Evolutionary conservation across 2,329 filamentous ascomycete genomes (phyloP).

Genomic region (Alternaria tenuissima): DNA sequence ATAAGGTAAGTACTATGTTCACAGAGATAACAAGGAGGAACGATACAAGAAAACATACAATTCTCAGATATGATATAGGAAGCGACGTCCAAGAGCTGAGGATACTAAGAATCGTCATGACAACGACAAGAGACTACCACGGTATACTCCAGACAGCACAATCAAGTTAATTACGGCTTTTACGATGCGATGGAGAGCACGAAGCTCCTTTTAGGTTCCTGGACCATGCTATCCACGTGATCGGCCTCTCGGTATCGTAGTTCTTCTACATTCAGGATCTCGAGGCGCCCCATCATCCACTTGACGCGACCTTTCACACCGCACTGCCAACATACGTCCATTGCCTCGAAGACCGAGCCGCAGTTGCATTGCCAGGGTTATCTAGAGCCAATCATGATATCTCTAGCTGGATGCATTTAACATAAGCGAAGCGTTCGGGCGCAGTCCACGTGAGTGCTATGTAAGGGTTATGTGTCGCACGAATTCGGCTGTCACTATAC

Average conservation of each 20-base stretch:
- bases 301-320: not conserved
- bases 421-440: conserved; percentile 14
- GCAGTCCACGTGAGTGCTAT: conserved; percentile 13
- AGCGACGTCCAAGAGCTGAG: not conserved
- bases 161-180: not conserved
- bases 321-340: conserved; percentile 6
- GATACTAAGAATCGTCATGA: conserved; percentile 8
- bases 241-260: not conserved
- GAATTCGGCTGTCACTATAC: conserved; percentile 8
- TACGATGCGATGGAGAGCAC: not conserved
- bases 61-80: not conserved
- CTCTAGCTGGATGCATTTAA: not conserved
- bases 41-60: not conserved
- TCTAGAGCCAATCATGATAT: not conserved
- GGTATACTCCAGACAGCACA: not conserved
- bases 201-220: not conserved
- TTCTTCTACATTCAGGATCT: not conserved
- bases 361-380: not conserved
- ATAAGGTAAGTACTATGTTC: not conserved
- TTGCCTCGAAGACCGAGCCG: not conserved
- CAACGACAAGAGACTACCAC: not conserved
- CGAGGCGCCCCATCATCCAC: not conserved
- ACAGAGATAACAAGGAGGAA: not conserved
- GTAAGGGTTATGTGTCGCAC: conserved; percentile 9
- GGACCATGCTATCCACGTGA: not conserved